phyloP scores from a whole-genome alignment of 257 asterid species.

The Fraxinus excelsior region DNA sequence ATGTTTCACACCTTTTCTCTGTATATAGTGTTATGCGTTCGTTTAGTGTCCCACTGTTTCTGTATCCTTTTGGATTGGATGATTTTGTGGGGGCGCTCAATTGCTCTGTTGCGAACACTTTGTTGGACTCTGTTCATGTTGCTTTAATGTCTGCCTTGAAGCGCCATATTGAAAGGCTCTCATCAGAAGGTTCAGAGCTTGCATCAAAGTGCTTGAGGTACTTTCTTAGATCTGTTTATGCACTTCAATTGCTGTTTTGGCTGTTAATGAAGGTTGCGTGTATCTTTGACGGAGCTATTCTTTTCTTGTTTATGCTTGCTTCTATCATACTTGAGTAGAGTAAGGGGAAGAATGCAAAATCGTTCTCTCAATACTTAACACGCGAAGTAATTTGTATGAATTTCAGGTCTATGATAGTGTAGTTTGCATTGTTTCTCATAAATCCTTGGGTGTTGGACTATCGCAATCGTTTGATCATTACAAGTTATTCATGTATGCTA shows the following conservation, averaged over 20 bases:
- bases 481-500: background rate
- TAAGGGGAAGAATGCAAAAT: slow-evolving; percentile 17
- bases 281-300: slow-evolving; percentile 4
- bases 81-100: slow-evolving; percentile 93
- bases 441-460: background rate
- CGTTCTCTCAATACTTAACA: slow-evolving; percentile 10
- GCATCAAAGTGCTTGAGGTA: slow-evolving; percentile 78
- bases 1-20: slow-evolving; percentile 68
- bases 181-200: slow-evolving; percentile 63
- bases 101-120: slow-evolving; percentile 64
- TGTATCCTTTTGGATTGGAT: slow-evolving; percentile 79
- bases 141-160: slow-evolving; percentile 67
- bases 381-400: background rate
- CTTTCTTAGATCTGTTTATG: slow-evolving; percentile 1
- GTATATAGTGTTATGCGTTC: slow-evolving; percentile 74
- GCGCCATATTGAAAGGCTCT: slow-evolving; percentile 62
- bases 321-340: slow-evolving; percentile 7
- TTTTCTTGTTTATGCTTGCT: slow-evolving; percentile 14
- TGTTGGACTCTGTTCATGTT: slow-evolving; percentile 82
- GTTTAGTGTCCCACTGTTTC: slow-evolving; percentile 64
- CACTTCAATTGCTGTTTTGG: background rate
- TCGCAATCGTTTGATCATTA: background rate
- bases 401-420: background rate
- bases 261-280: background rate
- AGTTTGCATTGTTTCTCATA: background rate